phyloP scores from a whole-genome alignment of 208 protist genomes.

The Polymyxa betae region DNA sequence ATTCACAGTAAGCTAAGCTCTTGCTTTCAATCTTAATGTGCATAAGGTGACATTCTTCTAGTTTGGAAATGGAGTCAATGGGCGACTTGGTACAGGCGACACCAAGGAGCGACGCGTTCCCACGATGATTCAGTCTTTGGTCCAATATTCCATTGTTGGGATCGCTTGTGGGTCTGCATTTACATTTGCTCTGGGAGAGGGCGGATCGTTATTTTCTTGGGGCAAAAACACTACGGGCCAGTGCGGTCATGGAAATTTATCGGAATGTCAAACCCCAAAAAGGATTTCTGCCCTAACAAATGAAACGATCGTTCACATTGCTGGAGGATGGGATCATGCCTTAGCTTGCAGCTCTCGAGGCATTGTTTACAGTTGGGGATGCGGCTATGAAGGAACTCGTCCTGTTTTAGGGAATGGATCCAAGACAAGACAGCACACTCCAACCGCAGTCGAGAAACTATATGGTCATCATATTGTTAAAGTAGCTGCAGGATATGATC shows the following conservation, averaged over 20 bases:
- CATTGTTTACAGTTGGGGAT: constrained; percentile 25
- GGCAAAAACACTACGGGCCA: constrained; percentile 39
- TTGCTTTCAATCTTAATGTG: neutral
- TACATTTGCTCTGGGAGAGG: constrained; percentile 14
- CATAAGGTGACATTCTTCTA: neutral
- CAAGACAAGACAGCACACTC: constrained; percentile 7
- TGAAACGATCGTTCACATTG: constrained; percentile 12
- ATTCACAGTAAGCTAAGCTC: neutral
- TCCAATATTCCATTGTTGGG: neutral
- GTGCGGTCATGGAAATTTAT: constrained; percentile 7
- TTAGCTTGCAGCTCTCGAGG: neutral
- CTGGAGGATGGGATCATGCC: constrained; percentile 43
- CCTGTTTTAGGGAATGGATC: constrained; percentile 16
- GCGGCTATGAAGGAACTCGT: constrained; percentile 43
- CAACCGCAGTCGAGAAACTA: constrained; percentile 8
- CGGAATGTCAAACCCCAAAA: constrained; percentile 32
- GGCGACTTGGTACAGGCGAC: constrained; percentile 16
- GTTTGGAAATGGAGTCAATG: constrained; percentile 49
- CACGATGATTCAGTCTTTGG: neutral
- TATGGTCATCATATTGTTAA: neutral
- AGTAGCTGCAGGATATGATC: constrained; percentile 38
- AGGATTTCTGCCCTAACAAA: neutral
- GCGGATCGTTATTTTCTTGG: constrained; percentile 42
- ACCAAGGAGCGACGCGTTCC: constrained; percentile 37
- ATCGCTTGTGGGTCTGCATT: constrained; percentile 52